Percentiles rank a stretch among this genome's conserved stretches.
Conservation (phyloP, 2,329 filamentous ascomycete species). For the Botryotinia narcissicola region DNA sequence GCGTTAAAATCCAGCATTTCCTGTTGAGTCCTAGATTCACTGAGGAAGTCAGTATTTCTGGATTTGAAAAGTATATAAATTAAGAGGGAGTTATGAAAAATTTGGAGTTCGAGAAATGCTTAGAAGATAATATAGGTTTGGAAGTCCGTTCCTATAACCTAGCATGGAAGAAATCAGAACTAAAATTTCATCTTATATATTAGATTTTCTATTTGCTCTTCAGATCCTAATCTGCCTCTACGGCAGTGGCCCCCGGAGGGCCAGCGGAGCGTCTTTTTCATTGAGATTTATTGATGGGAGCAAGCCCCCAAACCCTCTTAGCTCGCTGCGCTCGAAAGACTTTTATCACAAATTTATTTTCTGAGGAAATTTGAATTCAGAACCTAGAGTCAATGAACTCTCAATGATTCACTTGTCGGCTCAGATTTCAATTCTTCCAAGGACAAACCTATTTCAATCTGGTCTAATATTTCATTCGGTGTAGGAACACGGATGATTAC, state of each 20-base stretch:
- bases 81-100: not conserved
- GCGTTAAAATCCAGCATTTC: not conserved
- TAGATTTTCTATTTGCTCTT: no score
- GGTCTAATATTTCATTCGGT: not conserved
- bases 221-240: not conserved
- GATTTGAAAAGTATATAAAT: not conserved
- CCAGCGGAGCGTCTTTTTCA: not conserved
- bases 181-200: not conserved
- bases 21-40: not conserved
- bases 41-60: not conserved
- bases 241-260: not conserved
- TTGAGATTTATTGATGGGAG: not conserved
- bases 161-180: not conserved
- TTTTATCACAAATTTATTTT: no score
- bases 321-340: not conserved
- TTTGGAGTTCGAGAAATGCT: not conserved
- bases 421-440: not conserved
- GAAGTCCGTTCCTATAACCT: not conserved
- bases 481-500: not conserved
- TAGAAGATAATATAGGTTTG: not conserved
- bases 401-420: no score
- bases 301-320: not conserved
- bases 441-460: no score
- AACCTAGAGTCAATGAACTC: not conserved
- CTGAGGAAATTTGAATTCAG: no score